Percentiles rank a stretch among this genome's conserved stretches.
Conservation (phyloP, 2,329 filamentous ascomycete species). For the Aspergillus sp. region DNA sequence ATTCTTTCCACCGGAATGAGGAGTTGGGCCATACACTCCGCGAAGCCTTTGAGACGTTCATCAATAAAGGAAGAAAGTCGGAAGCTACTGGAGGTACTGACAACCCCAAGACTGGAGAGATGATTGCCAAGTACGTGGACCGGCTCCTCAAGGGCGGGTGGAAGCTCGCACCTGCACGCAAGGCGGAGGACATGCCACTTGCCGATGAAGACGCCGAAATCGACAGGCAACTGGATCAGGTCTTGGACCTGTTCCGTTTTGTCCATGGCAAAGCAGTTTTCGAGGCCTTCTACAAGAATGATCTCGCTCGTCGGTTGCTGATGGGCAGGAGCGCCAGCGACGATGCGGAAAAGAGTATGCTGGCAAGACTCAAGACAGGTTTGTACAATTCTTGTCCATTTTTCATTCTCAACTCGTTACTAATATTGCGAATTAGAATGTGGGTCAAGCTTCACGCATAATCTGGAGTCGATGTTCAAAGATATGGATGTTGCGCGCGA, state of each 20-base stretch:
- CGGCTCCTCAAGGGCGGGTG: conserved; percentile 81
- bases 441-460: conserved; percentile 90
- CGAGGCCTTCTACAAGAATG: conserved; percentile 98
- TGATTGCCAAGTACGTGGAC: conserved; percentile 98
- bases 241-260: conserved; percentile 91
- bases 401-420: neutral
- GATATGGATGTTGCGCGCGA: conserved; percentile 92
- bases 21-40: conserved; percentile 75
- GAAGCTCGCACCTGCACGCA: conserved; percentile 65
- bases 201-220: conserved; percentile 90
- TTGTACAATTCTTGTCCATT: conserved; percentile 18
- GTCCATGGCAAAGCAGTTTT: conserved; percentile 97
- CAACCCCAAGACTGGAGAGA: conserved; percentile 93
- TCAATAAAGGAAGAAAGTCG: conserved; percentile 80
- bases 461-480: conserved; percentile 99
- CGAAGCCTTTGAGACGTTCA: conserved; percentile 84
- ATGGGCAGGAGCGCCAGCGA: conserved; percentile 92
- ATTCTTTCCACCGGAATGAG: conserved; percentile 76
- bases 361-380: conserved; percentile 79
- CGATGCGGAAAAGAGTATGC: conserved; percentile 94
- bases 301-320: conserved; percentile 82
- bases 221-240: conserved; percentile 87
- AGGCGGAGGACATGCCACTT: conserved; percentile 53
- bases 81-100: conserved; percentile 73
- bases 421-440: conserved; percentile 62